These are phyloP conservation scores for Dioscorea cayenensis DNA, from an alignment of 116 monocot genomes.

Conservation along the genomic window DNA sequence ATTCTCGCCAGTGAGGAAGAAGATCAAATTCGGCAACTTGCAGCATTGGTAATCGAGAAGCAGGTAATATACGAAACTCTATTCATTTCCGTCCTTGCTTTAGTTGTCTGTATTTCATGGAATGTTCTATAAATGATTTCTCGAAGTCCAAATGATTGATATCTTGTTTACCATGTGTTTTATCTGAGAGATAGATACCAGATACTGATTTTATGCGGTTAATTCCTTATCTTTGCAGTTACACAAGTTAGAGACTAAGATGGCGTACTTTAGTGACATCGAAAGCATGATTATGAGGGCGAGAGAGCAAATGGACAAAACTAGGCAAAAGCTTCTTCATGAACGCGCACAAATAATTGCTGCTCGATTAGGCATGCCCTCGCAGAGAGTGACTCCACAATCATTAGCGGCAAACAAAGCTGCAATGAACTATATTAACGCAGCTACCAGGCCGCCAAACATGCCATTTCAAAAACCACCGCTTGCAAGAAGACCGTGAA, in stretches of 20 bases:
- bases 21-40: constrained; percentile 67
- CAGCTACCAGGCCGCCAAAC: constrained; percentile 21
- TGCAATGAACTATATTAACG: constrained; percentile 32
- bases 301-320: constrained; percentile 74
- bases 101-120: neutral
- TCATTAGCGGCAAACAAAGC: constrained; percentile 28
- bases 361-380: constrained; percentile 56
- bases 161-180: neutral
- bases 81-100: neutral
- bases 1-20: constrained; percentile 87
- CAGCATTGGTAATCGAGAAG: constrained; percentile 58
- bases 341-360: constrained; percentile 86
- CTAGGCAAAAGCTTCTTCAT: constrained; percentile 55
- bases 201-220: neutral
- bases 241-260: constrained; percentile 72
- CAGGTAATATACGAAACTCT: constrained; percentile 43
- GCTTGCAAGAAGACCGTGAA: constrained; percentile 26
- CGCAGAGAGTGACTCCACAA: constrained; percentile 41
- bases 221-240: constrained; percentile 41
- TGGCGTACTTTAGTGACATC: constrained; percentile 59
- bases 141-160: neutral
- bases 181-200: neutral
- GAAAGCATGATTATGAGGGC: constrained; percentile 51
- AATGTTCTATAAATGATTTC: neutral
- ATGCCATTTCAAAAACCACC: constrained; percentile 32